Evolutionary conservation across 2,329 filamentous ascomycete genomes (phyloP).

Genomic region (Hypoxylon sp.): DNA sequence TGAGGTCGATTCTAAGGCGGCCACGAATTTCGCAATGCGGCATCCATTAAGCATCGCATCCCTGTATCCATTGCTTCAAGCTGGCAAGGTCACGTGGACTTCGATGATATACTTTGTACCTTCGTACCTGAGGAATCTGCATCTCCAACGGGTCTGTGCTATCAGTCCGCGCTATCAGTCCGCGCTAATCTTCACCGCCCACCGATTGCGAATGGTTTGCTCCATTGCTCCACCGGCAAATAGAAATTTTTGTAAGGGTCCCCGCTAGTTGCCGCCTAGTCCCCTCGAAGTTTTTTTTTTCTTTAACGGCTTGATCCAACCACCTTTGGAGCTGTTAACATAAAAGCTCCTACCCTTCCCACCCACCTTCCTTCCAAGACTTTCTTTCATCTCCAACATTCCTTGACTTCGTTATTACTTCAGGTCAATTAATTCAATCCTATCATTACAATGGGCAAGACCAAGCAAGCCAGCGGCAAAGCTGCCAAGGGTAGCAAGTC

Average conservation of each 20-base stretch:
- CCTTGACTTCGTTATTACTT: neutral
- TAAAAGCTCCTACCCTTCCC: conserved; percentile 32
- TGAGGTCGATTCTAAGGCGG: conserved; percentile 21
- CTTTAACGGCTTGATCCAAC: conserved; percentile 30
- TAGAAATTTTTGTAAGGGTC: conserved; percentile 42
- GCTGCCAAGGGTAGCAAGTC: conserved; percentile 64
- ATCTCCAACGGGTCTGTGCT: conserved; percentile 22
- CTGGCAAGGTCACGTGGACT: conserved; percentile 26
- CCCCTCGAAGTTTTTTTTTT: conserved; percentile 41
- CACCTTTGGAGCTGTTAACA: conserved; percentile 32
- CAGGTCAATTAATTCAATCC: conserved; percentile 10
- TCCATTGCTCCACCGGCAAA: conserved; percentile 44
- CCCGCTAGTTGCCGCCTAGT: too few relatives aligned
- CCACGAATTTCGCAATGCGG: conserved; percentile 29
- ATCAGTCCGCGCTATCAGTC: conserved; percentile 19
- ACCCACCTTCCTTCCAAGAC: conserved; percentile 14
- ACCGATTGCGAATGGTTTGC: conserved; percentile 44
- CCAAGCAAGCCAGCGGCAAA: conserved; percentile 70
- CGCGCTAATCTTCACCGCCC: conserved; percentile 29
- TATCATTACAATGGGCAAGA: conserved; percentile 70
- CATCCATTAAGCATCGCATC: conserved; percentile 20
- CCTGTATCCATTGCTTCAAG: conserved; percentile 5
- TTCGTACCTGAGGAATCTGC: conserved; percentile 4
- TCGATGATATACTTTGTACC: conserved; percentile 6
- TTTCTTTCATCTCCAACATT: conserved; percentile 5